Evolutionary conservation across 805 yeast species (phyloP), one percentile per base, ranked within the genome.

Genomic region (Teunomyces kruisii): DNA sequence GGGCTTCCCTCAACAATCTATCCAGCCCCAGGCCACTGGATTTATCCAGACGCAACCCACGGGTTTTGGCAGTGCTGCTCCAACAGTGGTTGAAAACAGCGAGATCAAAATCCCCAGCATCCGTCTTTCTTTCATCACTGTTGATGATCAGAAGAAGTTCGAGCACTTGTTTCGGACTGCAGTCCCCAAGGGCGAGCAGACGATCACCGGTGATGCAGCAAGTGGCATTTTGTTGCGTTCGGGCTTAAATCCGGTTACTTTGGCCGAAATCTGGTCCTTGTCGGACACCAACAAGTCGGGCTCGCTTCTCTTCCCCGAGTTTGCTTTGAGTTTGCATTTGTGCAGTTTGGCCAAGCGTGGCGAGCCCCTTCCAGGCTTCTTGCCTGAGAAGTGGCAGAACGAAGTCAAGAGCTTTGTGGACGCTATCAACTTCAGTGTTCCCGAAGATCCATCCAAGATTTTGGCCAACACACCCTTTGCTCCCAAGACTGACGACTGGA

Each of bases 281-380:
- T 79, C 96, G n/a, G 98, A 92, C 59, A 84, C 96, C 2, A 86
- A 83, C 55, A 85, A 81, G 56, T 83, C 94, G 6, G 98, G 98
- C 1, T 76, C 81, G 44, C 77, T 92, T 49, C 68, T 92, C 55
- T 92, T 91, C 61, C 98, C 98, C 2, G 97, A 92, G 64, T 92
- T 92, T 73, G 96, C 96, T 12, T 73, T 92, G 52, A 90, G 96
- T 13, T 81, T 92, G 74, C 92, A 90, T 64, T 74, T 92, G 54
- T 90, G 96, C 61, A 86, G 87, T 54, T 67, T 81, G 57, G 86
- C 85, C 0, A 74, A 88, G 54, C 81, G 80, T 55, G 96, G 96
- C 30, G 90, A 87, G 53, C 71, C 83, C 7, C 72, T 91, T 48
- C 97, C 98, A 2, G 72, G 71, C 35, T 75, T 72, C 32, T 67